A percentile compares a stretch with the other conserved stretches of the same genome.
phyloP scores from a whole-genome alignment of 2,329 filamentous ascomycete genomes.

The Neodidymelliopsis sp. region DNA sequence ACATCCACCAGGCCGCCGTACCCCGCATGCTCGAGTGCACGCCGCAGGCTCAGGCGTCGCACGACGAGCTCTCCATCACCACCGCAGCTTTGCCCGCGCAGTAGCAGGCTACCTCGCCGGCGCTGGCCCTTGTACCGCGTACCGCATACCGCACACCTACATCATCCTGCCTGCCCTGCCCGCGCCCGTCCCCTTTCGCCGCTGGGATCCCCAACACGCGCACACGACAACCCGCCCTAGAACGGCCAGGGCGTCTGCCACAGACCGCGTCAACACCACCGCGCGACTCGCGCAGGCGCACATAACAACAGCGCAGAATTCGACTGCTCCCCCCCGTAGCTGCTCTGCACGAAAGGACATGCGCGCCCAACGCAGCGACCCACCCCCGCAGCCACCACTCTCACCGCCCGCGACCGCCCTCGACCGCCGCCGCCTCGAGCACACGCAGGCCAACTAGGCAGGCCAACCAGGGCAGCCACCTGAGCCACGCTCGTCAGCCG shows the following conservation, averaged over 20 bases:
- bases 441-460: constrained; percentile 6
- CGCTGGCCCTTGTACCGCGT: no score
- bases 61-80: constrained; percentile 10
- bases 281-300: constrained; percentile 29
- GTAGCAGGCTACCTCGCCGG: constrained; percentile 19
- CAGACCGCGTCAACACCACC: constrained; percentile 31
- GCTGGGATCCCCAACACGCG: constrained; percentile 38
- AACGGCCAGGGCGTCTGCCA: constrained; percentile 30
- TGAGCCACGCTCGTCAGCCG: constrained; percentile 14
- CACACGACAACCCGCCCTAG: constrained; percentile 30
- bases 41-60: constrained; percentile 20
- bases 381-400: constrained; percentile 26
- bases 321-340: constrained; percentile 12
- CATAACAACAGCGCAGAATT: constrained; percentile 25
- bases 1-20: constrained; percentile 9
- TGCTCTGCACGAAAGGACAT: constrained; percentile 25
- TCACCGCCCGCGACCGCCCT: constrained; percentile 19
- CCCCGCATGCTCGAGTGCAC: constrained; percentile 27
- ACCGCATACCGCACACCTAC: constrained; percentile 12
- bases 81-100: constrained; percentile 1
- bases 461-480: constrained; percentile 7
- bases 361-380: constrained; percentile 27
- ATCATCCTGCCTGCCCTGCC: no score
- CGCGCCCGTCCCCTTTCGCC: constrained; percentile 22
- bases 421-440: constrained; percentile 8